Evolutionary conservation across 495 filamentous ascomycete species (phyloP).

Genomic region (Xanthoparmelia taractica): DNA sequence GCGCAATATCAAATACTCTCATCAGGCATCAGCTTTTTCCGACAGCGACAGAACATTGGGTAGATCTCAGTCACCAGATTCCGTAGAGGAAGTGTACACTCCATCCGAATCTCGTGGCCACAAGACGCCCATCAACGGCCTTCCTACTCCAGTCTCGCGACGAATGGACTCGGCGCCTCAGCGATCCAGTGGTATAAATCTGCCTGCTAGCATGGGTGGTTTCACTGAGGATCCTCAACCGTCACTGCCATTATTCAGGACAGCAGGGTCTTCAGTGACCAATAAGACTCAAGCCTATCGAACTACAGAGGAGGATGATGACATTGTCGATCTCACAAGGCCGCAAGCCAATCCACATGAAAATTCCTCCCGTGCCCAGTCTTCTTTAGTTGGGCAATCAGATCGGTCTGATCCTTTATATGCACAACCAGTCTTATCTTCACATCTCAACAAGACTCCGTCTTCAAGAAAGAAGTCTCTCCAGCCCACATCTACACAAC

Average conservation of each 20-base stretch:
- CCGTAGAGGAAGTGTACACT: neutral
- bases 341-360: neutral
- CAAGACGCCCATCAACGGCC: neutral
- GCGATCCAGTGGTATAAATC: neutral
- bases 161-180: neutral
- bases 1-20: neutral
- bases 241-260: neutral
- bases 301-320: neutral
- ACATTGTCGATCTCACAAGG: slow-evolving; percentile 9
- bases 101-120: neutral
- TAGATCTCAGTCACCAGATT: slow-evolving; percentile 1
- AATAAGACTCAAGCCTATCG: neutral
- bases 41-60: slow-evolving; percentile 4
- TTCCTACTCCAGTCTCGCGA: neutral
- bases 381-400: neutral
- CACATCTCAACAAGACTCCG: neutral
- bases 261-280: neutral
- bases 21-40: neutral
- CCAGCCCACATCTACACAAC: neutral
- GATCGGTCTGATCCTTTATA: neutral
- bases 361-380: neutral
- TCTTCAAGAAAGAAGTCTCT: neutral
- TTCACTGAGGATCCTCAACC: neutral
- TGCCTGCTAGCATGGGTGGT: neutral
- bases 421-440: neutral